Evolutionary conservation across 805 yeast species (phyloP).

Genomic region (Yarrowia phangngaensis): DNA sequence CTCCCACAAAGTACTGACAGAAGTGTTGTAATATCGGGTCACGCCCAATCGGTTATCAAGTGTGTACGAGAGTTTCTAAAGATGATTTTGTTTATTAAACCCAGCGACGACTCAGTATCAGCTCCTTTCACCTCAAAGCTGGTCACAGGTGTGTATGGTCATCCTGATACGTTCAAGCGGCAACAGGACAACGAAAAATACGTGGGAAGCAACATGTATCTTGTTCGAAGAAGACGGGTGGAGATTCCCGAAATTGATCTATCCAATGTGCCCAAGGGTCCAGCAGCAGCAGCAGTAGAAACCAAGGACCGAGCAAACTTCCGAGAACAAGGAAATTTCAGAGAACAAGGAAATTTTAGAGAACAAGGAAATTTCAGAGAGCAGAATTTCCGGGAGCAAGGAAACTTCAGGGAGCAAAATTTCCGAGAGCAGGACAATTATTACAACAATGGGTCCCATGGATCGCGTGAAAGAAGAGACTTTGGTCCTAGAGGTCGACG

Average conservation of each 20-base stretch:
- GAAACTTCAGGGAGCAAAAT: background rate
- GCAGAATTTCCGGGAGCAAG: background rate
- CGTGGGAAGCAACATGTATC: constrained; percentile 27
- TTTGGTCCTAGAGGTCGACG: constrained; percentile 14
- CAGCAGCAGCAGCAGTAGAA: constrained; percentile 8
- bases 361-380: no score
- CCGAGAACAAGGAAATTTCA: background rate
- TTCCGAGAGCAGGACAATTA: no score
- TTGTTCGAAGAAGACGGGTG: constrained; percentile 20
- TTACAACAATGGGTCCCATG: constrained; percentile 3
- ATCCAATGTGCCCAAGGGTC: constrained; percentile 6
- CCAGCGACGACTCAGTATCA: background rate
- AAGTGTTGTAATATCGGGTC: constrained; percentile 13
- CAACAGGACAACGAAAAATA: constrained; percentile 29
- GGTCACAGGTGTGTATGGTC: constrained; percentile 31
- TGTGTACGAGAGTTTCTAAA: constrained; percentile 11
- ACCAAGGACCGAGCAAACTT: constrained; percentile 24
- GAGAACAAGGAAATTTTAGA: background rate
- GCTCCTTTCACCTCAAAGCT: constrained; percentile 28
- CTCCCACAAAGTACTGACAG: constrained; percentile 15
- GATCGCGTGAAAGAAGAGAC: background rate
- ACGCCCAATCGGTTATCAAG: constrained; percentile 1
- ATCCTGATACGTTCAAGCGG: constrained; percentile 31
- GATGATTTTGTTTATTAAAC: constrained; percentile 11
- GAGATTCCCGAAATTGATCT: constrained; percentile 5